Conservation (phyloP, 305 asterid genomes). For the Fraxinus sp. region DNA sequence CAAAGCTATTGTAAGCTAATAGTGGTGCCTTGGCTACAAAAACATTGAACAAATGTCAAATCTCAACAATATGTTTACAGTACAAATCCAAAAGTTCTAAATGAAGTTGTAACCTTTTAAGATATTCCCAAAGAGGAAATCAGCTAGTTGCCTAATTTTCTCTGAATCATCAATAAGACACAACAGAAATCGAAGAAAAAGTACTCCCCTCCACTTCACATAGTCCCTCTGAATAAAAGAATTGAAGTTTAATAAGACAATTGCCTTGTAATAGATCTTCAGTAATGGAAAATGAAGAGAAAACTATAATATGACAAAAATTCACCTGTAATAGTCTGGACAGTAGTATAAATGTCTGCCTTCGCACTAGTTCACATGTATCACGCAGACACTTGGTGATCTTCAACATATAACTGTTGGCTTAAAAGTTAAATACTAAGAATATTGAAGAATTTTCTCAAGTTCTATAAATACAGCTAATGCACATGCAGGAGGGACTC, state of each 20-base stretch:
- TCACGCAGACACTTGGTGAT: constrained; percentile 87
- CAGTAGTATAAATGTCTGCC: constrained; percentile 83
- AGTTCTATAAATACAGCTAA: not conserved
- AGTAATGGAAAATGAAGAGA: constrained; percentile 6
- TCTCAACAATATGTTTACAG: not conserved
- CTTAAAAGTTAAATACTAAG: constrained; percentile 7
- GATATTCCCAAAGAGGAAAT: constrained; percentile 84
- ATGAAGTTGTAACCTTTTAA: constrained; percentile 58
- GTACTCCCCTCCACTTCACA: constrained; percentile 46
- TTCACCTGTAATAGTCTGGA: constrained; percentile 88
- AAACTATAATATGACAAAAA: constrained; percentile 6
- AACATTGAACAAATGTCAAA: constrained; percentile 2
- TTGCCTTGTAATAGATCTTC: constrained; percentile 6
- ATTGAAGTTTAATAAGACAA: constrained; percentile 20
- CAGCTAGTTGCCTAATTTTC: constrained; percentile 76
- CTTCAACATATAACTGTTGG: constrained; percentile 74
- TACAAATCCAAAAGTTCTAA: not conserved
- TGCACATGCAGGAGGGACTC: constrained; percentile 25
- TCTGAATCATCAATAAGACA: constrained; percentile 88
- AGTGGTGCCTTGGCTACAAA: constrained; percentile 94
- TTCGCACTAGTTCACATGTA: constrained; percentile 84
- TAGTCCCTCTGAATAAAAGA: constrained; percentile 42
- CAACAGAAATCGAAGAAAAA: constrained; percentile 57
- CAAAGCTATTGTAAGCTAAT: constrained; percentile 93
- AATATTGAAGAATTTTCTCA: constrained; percentile 17